Evolutionary conservation across 345 rosid genomes (phyloP).

Genomic region (Gossypium ekmanianum): DNA sequence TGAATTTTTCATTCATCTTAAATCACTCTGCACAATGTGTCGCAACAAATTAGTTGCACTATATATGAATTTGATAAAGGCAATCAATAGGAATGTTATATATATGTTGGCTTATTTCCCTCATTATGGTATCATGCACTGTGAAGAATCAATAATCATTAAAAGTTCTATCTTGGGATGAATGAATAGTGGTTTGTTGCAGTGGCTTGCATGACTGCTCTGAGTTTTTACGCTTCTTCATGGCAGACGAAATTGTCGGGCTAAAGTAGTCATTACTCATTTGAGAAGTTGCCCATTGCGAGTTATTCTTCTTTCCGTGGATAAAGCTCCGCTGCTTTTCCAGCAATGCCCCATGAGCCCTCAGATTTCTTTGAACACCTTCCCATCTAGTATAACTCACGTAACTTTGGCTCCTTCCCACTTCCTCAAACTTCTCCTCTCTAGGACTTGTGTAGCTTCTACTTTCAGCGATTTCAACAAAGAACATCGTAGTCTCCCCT

Average conservation of each 20-base stretch:
- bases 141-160: conserved; percentile 16
- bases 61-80: too few species aligned
- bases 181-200: conserved; percentile 46
- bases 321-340: conserved; percentile 20
- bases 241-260: conserved; percentile 78
- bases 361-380: conserved; percentile 40
- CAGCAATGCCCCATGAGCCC: conserved; percentile 42
- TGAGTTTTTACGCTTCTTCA: conserved; percentile 65
- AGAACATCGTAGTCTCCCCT: conserved; percentile 80
- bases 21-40: too few species aligned
- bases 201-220: conserved; percentile 38
- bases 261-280: conserved; percentile 85
- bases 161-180: conserved; percentile 78
- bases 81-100: too few species aligned
- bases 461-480: conserved; percentile 93
- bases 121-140: too few species aligned
- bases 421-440: conserved; percentile 55
- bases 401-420: conserved; percentile 88
- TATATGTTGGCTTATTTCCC: too few species aligned
- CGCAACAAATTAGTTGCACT: too few species aligned
- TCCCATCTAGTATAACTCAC: conserved; percentile 73
- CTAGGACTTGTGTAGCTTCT: conserved; percentile 77
- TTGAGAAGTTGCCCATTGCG: conserved; percentile 73
- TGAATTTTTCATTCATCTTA: too few species aligned
- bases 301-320: conserved; percentile 51